Evolutionary conservation across 75 land plant species (phyloP).

Genomic region (Adiantum capillusveneris): DNA sequence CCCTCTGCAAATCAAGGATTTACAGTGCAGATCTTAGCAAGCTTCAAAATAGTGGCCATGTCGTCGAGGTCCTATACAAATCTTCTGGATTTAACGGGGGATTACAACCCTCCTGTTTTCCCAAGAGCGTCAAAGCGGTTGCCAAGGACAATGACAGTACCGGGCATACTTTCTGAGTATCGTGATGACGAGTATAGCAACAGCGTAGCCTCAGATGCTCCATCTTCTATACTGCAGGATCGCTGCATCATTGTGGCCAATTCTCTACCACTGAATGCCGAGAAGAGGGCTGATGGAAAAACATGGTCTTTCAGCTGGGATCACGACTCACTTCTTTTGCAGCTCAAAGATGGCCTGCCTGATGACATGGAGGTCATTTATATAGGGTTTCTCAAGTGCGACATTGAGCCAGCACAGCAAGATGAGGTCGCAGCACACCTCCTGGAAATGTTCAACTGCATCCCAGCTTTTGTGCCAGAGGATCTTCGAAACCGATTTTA

Average conservation of each 20-base stretch:
- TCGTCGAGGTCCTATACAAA: conserved; percentile 78
- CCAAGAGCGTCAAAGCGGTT: conserved; percentile 31
- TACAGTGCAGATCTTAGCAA: too few relatives aligned
- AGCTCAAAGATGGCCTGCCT: conserved; percentile 63
- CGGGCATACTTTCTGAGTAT: conserved; percentile 57
- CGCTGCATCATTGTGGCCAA: conserved; percentile 68
- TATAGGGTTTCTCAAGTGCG: conserved; percentile 52
- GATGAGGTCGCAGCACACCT: conserved; percentile 64
- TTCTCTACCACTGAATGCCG: conserved; percentile 55
- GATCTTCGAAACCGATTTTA: conserved; percentile 55
- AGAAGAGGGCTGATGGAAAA: conserved; percentile 21
- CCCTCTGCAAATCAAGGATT: too few relatives aligned
- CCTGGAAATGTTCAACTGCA: conserved; percentile 63
- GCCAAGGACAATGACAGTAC: conserved; percentile 47
- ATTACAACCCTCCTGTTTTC: conserved; percentile 30
- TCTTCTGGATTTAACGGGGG: conserved; percentile 66
- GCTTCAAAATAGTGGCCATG: too few relatives aligned
- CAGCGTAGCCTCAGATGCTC: conserved; percentile 48
- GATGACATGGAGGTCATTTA: conserved; percentile 66
- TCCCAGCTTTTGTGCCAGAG: conserved; percentile 62
- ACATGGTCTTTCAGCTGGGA: conserved; percentile 70
- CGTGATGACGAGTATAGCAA: conserved; percentile 51
- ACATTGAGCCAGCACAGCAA: conserved; percentile 52
- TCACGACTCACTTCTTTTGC: conserved; percentile 65
- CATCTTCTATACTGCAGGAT: conserved; percentile 45